These are phyloP conservation scores for Elsinoe ampelina DNA, from an alignment of 2,329 filamentous ascomycete species.

Conservation along the genomic window DNA sequence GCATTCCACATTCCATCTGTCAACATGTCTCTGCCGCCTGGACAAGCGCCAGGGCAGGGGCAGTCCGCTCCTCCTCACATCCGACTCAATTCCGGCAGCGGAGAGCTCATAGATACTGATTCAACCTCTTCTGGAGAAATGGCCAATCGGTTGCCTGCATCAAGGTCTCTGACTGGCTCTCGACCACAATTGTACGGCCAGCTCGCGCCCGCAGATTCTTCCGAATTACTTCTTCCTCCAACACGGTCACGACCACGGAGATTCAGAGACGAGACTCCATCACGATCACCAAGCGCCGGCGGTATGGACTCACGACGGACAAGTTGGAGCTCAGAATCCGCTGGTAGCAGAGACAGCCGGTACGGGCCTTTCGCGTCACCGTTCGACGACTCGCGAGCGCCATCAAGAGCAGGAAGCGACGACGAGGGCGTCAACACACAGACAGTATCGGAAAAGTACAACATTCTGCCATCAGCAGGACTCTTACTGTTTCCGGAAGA, in stretches of 20 bases:
- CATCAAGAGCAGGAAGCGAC: constrained; percentile 53
- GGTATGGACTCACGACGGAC: constrained; percentile 51
- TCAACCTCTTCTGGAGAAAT: constrained; percentile 27
- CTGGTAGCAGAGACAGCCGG: constrained; percentile 44
- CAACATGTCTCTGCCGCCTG: constrained; percentile 9
- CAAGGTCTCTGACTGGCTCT: constrained; percentile 37
- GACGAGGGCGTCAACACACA: constrained; percentile 60
- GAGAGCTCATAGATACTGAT: constrained; percentile 38
- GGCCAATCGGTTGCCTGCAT: constrained; percentile 33
- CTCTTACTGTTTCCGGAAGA: constrained; percentile 61
- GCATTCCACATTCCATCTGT: neutral
- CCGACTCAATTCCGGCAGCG: constrained; percentile 52
- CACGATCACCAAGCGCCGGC: constrained; percentile 42
- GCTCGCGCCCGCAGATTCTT: constrained; percentile 32
- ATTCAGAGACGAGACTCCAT: constrained; percentile 44
- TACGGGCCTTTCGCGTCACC: constrained; percentile 43
- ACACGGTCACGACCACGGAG: constrained; percentile 39
- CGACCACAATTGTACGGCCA: constrained; percentile 26
- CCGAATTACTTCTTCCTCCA: constrained; percentile 43
- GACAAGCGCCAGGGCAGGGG: constrained; percentile 11
- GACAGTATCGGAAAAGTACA: constrained; percentile 65
- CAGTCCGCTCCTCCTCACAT: constrained; percentile 44
- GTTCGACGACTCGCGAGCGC: constrained; percentile 51
- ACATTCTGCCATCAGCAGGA: constrained; percentile 58
- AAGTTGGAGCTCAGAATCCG: constrained; percentile 55